Conservation (phyloP, 208 protist genomes). For the Herpetomonas tarakana region DNA sequence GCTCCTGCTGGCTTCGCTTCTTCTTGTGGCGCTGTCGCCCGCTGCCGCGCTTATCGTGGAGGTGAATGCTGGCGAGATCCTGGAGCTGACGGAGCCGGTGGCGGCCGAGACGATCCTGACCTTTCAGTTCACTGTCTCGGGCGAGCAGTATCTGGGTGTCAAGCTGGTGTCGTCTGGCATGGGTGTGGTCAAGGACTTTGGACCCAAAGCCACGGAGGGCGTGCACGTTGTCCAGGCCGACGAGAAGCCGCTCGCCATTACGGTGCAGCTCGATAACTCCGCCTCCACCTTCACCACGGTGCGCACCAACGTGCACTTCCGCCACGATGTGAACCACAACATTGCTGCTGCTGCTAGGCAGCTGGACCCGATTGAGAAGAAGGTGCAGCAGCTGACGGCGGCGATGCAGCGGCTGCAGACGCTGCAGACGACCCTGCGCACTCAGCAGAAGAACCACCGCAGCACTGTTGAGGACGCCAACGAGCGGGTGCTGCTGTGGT, state of each 20-base stretch:
- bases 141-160: slow-evolving; percentile 22
- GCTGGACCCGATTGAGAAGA: slow-evolving; percentile 74
- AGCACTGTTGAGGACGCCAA: slow-evolving; percentile 62
- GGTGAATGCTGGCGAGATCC: slow-evolving; percentile 21
- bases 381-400: slow-evolving; percentile 25
- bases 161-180: slow-evolving; percentile 15
- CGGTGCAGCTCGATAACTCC: slow-evolving; percentile 54
- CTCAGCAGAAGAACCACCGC: slow-evolving; percentile 63
- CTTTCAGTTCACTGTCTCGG: slow-evolving; percentile 48
- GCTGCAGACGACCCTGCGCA: slow-evolving; percentile 45
- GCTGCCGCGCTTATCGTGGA: slow-evolving; percentile 19
- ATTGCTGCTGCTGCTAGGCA: slow-evolving; percentile 14
- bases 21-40: too few species aligned
- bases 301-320: slow-evolving; percentile 46
- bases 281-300: slow-evolving; percentile 29
- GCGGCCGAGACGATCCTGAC: slow-evolving; percentile 20
- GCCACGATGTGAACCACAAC: slow-evolving; percentile 25
- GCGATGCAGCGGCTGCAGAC: slow-evolving; percentile 39
- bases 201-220: slow-evolving; percentile 23
- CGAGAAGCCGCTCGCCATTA: slow-evolving; percentile 13
- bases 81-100: slow-evolving; percentile 36
- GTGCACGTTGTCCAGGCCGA: slow-evolving; percentile 23
- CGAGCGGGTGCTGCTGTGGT: slow-evolving; percentile 60
- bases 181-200: background rate
- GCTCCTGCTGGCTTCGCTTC: too few species aligned